Evolutionary conservation across 2,329 filamentous ascomycete species (phyloP).

Genomic region (Beauveria medogensis): DNA sequence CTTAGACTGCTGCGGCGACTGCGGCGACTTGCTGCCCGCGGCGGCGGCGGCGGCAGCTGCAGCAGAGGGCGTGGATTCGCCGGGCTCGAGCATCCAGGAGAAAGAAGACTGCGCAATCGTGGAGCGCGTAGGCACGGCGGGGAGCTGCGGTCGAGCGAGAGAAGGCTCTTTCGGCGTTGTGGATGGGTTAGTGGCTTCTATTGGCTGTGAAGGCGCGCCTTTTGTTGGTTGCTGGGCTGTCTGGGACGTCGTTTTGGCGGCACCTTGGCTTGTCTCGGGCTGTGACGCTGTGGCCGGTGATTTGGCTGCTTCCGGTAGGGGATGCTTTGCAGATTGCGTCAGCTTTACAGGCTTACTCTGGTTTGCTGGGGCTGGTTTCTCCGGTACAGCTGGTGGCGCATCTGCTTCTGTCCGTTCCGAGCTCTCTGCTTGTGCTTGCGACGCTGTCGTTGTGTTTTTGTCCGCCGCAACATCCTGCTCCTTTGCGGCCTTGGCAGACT

Average conservation of each 20-base stretch:
- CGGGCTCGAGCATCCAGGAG: conserved; percentile 67
- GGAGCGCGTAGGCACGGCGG: conserved; percentile 49
- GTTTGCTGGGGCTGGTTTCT: background rate
- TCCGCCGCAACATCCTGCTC: background rate
- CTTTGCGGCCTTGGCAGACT: background rate
- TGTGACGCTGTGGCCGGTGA: background rate
- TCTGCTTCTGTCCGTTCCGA: background rate
- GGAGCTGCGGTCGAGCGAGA: conserved; percentile 19
- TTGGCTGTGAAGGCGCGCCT: background rate
- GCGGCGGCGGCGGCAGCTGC: conserved; percentile 11
- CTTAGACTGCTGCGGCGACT: conserved; percentile 22
- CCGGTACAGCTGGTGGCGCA: background rate
- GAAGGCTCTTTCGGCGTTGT: background rate
- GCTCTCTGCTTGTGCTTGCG: background rate
- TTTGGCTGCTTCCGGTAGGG: background rate
- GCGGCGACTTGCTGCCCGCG: conserved; percentile 22
- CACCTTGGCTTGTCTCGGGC: background rate
- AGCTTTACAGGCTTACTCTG: background rate
- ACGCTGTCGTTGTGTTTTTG: background rate
- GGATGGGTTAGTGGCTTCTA: background rate
- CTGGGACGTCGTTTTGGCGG: background rate
- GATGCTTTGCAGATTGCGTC: background rate
- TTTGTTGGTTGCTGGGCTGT: background rate
- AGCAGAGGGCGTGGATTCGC: conserved; percentile 25
- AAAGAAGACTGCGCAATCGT: conserved; percentile 67